A percentile compares a stretch with the other conserved stretches of the same genome.
Conservation (phyloP, 371 early-diverging fungal species). For the Syncephalastrum monosporum region DNA sequence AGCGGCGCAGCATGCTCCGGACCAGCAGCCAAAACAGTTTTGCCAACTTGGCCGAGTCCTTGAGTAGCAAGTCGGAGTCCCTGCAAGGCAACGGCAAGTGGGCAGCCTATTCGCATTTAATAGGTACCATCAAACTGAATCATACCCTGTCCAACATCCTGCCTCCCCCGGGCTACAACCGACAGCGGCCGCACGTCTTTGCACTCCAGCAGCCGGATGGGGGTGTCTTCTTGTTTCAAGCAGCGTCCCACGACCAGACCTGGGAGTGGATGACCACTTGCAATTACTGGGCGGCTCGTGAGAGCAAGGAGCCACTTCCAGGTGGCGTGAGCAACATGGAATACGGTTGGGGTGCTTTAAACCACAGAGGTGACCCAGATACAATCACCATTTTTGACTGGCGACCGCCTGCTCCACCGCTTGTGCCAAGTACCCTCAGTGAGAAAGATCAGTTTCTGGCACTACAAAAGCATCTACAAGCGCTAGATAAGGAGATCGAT, state of each 20-base stretch:
- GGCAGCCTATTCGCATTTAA: constrained; percentile 21
- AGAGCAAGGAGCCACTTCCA: constrained; percentile 81
- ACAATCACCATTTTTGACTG: constrained; percentile 26
- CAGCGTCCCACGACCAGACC: constrained; percentile 61
- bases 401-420: constrained; percentile 38
- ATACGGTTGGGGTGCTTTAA: constrained; percentile 81
- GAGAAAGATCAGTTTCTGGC: constrained; percentile 28
- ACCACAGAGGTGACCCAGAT: constrained; percentile 20
- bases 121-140: constrained; percentile 66
- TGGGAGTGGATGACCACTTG: constrained; percentile 81
- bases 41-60: constrained; percentile 18
- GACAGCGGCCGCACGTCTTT: constrained; percentile 77
- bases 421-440: constrained; percentile 26
- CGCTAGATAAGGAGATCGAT: constrained; percentile 37
- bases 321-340: constrained; percentile 85
- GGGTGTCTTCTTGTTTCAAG: constrained; percentile 83
- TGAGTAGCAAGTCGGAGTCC: constrained; percentile 29
- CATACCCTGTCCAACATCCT: constrained; percentile 78
- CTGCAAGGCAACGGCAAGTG: constrained; percentile 21
- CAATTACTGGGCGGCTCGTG: constrained; percentile 91
- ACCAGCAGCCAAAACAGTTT: constrained; percentile 14
- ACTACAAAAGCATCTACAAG: constrained; percentile 26
- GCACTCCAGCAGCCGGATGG: constrained; percentile 79
- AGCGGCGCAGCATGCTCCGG: constrained; percentile 30
- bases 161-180: constrained; percentile 82